Percentiles rank a stretch among this genome's conserved stretches.
Evolutionary conservation across 805 yeast genomes (phyloP).

Genomic region (Candida easanensis): DNA sequence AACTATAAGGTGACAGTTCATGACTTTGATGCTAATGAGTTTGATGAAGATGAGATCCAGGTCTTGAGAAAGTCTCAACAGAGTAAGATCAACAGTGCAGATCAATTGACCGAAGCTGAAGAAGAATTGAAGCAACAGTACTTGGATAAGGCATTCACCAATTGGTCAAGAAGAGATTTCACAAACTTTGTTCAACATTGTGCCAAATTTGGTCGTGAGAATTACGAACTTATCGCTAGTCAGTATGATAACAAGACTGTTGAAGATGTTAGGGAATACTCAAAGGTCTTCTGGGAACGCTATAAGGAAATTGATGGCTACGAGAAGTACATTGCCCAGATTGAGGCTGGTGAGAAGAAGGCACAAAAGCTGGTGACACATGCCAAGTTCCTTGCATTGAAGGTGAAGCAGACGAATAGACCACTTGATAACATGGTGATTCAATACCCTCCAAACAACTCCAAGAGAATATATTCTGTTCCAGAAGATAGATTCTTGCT

Average conservation of each 20-base stretch:
- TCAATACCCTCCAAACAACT: slow-evolving; percentile 80
- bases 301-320: slow-evolving; percentile 62
- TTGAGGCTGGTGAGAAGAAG: slow-evolving; percentile 72
- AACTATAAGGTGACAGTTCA: slow-evolving; percentile 55
- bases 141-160: slow-evolving; percentile 55
- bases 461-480: slow-evolving; percentile 68
- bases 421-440: slow-evolving; percentile 64
- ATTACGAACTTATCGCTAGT: slow-evolving; percentile 46
- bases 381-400: slow-evolving; percentile 49
- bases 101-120: slow-evolving; percentile 65
- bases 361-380: slow-evolving; percentile 52
- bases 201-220: slow-evolving; percentile 62
- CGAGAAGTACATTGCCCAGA: slow-evolving; percentile 68
- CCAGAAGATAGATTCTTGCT: slow-evolving; percentile 69
- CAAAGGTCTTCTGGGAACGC: slow-evolving; percentile 61
- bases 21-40: slow-evolving; percentile 52
- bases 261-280: slow-evolving; percentile 59
- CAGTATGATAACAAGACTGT: slow-evolving; percentile 54
- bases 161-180: slow-evolving; percentile 76
- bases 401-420: slow-evolving; percentile 50
- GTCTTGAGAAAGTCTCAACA: slow-evolving; percentile 37
- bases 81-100: slow-evolving; percentile 52
- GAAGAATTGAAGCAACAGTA: slow-evolving; percentile 47
- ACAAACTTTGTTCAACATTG: slow-evolving; percentile 67
- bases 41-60: slow-evolving; percentile 9